Base-by-base conservation (phyloP, 2,329 filamentous ascomycete genomes). In the Monosporascus sp. region DNA sequence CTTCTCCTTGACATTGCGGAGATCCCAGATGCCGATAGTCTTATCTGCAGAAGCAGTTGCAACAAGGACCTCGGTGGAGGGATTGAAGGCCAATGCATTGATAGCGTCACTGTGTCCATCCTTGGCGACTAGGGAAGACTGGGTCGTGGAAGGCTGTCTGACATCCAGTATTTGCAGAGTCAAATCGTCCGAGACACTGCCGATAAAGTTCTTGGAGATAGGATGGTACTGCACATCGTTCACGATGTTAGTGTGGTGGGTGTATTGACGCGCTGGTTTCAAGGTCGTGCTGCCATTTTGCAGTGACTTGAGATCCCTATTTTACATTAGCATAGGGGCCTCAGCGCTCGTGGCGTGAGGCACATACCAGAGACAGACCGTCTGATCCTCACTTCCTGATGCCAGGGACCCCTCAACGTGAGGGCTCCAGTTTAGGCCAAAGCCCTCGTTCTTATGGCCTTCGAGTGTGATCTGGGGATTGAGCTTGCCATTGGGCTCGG, bases 211-310 rank as follows among this genome's bases (percentile, higher is more conserved):
- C 63, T 84, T 86, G 58, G 93, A 89, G 44, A 91, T 82, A 8
- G 93, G 92, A 63, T 97, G 93, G 67, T 96, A 90, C 72, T 97
- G 91, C 35, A 99, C 92, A 65, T 99, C 94, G 69, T 99, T 99
- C 67, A 99, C 94, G 51, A 94, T 89, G 25, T 93, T 86, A 20
- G 81, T 85, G 70, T 99, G 95, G 60, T 97, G 89, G 1, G 85
- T 93, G 72, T 94, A 97, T 39, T 83, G 87, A 47, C 87, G 82
- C 5, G 80, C 76, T 14, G 91, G 86, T 63, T 83, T 83, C 49
- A 97, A 76, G 31, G 79, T 81, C 65, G 83, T 88, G 70, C 85
- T 86, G 55, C 81, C 81, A 60, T 83, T 83, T 52, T 84, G 82
- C 59, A 91, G 86, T 52, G 85, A 85, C 61, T 84, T 91, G 53